Base-by-base conservation (phyloP, 306 rosid species). In the Corylus avellana region DNA sequence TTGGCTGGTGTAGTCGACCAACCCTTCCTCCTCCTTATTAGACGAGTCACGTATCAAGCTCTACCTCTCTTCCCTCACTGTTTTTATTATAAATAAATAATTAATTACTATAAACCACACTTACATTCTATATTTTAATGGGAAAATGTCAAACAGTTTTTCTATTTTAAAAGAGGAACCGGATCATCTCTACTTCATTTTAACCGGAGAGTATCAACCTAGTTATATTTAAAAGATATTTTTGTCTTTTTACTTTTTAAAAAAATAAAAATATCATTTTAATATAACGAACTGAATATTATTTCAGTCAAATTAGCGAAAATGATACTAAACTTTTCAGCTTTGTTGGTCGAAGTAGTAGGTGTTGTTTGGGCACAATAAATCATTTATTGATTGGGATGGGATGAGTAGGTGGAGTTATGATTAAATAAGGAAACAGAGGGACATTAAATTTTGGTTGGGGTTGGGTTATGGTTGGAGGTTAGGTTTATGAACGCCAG, bases 1-100 rank as follows among this genome's bases (percentile, higher is more conserved):
- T 42, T 84, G 70, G 83, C 79, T 83, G 81, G 69, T 44, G 77
- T 69, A 6, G 87, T 72, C 89, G 77, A 87, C 87, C 94, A 84
- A 86, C 85, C 90, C 77, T 73, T 85, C 89, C 64, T 57, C 68
- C 32, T n/a, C 55, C 18, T 3, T 18, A 27, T 75, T 17, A 51
- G 76, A 71, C 74, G 74, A 72, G 82, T 74, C 87, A 82, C 70
- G 56, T 54, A 22, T 72, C 80, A 83, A 75, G 59, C 61, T 12
- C 7, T 3, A 22, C 37, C 4, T 4, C 35, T 22, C 48, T 27
- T 51, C 4, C 8, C 18, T 18, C 12, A 13, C 3, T 11, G 70
- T 22, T 59, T 59, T 56, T 56, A 7, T 32, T 32, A 32, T 32
- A 32, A 32, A 32, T 32, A 32, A 32, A 32, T 32, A 32, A 32